Evolutionary conservation across 2,329 filamentous ascomycete genomes (phyloP).

Genomic region (Podosphaera xanthii): DNA sequence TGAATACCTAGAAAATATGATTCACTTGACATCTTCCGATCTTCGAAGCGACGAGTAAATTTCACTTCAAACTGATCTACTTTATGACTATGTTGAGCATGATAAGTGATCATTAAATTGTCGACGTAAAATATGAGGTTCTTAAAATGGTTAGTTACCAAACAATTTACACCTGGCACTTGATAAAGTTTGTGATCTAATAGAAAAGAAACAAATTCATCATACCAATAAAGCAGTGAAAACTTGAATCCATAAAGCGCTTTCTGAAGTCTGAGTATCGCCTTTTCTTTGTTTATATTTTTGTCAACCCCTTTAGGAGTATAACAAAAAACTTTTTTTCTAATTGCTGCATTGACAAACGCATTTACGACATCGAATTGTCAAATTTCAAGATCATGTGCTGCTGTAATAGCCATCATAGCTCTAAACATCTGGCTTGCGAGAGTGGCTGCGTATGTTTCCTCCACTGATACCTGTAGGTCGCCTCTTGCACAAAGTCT

Average conservation of each 20-base stretch:
- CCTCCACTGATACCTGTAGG: too few species aligned
- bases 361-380: background rate
- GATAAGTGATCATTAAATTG: too few species aligned
- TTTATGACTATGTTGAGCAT: too few species aligned
- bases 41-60: too few species aligned
- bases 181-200: background rate
- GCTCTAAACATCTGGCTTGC: background rate
- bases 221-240: too few species aligned
- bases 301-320: background rate
- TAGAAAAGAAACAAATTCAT: background rate
- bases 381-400: background rate
- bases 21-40: too few species aligned
- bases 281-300: background rate
- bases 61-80: too few species aligned
- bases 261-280: too few species aligned
- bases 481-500: too few species aligned
- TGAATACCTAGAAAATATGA: too few species aligned
- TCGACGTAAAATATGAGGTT: background rate
- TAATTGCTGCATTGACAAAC: background rate
- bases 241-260: too few species aligned
- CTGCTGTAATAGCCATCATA: background rate
- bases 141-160: background rate
- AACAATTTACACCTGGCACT: background rate
- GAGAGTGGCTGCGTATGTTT: background rate
- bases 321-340: background rate